A percentile compares a stretch with the other conserved stretches of the same genome.
Evolutionary conservation across 495 filamentous ascomycete genomes (phyloP).

Genomic region (Xylaria intraflava): DNA sequence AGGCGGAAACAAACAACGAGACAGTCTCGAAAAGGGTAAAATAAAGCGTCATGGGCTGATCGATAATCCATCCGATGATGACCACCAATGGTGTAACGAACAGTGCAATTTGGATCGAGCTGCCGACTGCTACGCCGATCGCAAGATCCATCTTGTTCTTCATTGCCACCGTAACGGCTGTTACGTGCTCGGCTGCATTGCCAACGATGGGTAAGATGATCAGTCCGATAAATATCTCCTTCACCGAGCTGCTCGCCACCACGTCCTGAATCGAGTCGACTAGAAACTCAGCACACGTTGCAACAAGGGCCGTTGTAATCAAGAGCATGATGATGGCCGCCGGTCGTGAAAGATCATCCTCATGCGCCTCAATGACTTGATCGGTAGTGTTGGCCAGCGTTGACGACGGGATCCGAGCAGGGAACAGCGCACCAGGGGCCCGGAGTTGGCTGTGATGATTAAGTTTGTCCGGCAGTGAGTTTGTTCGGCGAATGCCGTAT

Average conservation of each 20-base stretch:
- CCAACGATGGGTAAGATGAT: conserved; percentile 88
- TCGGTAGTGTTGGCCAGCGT: conserved; percentile 27
- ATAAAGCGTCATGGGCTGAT: conserved; percentile 78
- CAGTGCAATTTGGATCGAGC: conserved; percentile 81
- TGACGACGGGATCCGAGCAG: conserved; percentile 32
- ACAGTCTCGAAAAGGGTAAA: conserved; percentile 92
- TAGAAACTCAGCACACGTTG: conserved; percentile 81
- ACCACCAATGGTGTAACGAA: conserved; percentile 87
- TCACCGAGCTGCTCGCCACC: conserved; percentile 54
- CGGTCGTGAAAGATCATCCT: conserved; percentile 60
- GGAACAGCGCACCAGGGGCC: conserved; percentile 36
- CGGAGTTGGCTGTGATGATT: conserved; percentile 41
- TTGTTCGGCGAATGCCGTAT: conserved; percentile 65
- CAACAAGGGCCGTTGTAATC: conserved; percentile 70
- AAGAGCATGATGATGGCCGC: conserved; percentile 69
- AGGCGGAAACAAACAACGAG: conserved; percentile 75
- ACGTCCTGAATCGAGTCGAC: conserved; percentile 73
- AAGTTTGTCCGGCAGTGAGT: conserved; percentile 68
- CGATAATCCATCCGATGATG: conserved; percentile 80
- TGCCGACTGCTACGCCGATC: conserved; percentile 83
- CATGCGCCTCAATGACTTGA: conserved; percentile 37
- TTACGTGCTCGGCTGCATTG: conserved; percentile 90
- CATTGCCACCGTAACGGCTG: conserved; percentile 75
- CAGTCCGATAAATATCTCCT: conserved; percentile 77
- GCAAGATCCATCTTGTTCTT: conserved; percentile 98